Conservation (phyloP, 2,329 filamentous ascomycete species). For the Fusarium burgessii region DNA sequence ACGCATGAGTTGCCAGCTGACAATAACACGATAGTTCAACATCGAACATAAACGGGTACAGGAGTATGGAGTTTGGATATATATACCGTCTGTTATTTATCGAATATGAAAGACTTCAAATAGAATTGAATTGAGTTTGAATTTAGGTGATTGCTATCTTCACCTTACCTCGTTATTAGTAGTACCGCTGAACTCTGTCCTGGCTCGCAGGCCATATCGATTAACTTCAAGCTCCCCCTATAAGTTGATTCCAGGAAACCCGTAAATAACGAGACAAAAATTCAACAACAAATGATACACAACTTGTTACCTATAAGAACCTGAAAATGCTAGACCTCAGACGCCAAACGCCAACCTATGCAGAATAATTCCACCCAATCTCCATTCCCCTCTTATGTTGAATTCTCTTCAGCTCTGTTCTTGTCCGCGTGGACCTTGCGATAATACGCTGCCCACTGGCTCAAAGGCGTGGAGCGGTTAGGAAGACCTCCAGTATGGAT, state of each 20-base stretch:
- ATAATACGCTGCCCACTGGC: not conserved
- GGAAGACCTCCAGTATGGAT: not conserved
- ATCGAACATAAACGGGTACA: not conserved
- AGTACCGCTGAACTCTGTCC: no score
- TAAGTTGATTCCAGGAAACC: no score
- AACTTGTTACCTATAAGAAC: no score
- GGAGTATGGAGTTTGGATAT: not conserved
- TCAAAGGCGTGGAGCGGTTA: not conserved
- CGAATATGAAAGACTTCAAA: no score
- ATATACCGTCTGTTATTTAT: not conserved
- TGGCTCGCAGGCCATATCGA: no score
- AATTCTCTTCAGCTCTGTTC: not conserved
- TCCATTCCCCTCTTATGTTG: rapidly evolving
- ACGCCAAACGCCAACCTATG: not conserved
- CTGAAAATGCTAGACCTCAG: rapidly evolving
- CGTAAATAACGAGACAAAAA: no score
- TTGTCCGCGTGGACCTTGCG: not conserved
- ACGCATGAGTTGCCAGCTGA: not conserved
- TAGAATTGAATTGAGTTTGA: no score
- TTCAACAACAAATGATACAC: no score
- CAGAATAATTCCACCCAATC: rapidly evolving
- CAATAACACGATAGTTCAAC: not conserved
- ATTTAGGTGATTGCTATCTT: no score
- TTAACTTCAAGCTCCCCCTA: no score
- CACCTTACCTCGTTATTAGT: no score